Evolutionary conservation across 495 filamentous ascomycete species (phyloP), one percentile per base, ranked within the genome.

Genomic region (Chlorociboria aeruginascens): DNA sequence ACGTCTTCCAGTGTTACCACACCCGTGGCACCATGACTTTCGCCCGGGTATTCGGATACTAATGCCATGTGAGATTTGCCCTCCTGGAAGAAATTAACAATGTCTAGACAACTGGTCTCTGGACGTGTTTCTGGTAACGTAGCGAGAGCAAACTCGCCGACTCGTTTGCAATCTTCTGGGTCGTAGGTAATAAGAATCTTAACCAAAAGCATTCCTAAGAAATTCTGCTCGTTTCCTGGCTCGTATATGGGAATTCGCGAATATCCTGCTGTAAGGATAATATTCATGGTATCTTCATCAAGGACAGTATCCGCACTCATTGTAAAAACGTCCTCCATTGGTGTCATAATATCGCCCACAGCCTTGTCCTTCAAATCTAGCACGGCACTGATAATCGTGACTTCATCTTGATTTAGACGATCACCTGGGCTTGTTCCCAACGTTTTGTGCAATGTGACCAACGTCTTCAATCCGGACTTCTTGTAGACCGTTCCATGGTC

Each of bases 171-270:
- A 58, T 98, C 92, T 63, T 98, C 92, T 0, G 92, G 92, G 52
- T 98, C 92, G 57, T 98, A 98, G 0, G 93, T 97, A 60, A 98
- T 98, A 33, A 98, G 74, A 56, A 96, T 96, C 66, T 97, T 98
- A 57, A 98, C 92, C 8, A 98, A 67, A 1, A 98, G 75, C 92
- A 98, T 98, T 34, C 92, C 92, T 12, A 97, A 79, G 61, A 95
- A 98, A 55, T 98, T 94, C 40, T 72, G 72, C 0, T 72, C 68
- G 54, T 92, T 93, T 30, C 87, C 85, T 0, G 86, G 82, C 35
- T 86, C 81, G 58, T 96, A 80, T 44, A 98, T 94, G 1, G 92
- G 92, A 50, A 98, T 96, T 33, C 92, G 76, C 29, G 89, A 96
- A 63, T 96, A 98, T 14, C 92, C 92, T 40, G 88, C 86, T 4